phyloP scores from a whole-genome alignment of 2,329 filamentous ascomycete genomes.

The Fonsecaea pedrosoi region DNA sequence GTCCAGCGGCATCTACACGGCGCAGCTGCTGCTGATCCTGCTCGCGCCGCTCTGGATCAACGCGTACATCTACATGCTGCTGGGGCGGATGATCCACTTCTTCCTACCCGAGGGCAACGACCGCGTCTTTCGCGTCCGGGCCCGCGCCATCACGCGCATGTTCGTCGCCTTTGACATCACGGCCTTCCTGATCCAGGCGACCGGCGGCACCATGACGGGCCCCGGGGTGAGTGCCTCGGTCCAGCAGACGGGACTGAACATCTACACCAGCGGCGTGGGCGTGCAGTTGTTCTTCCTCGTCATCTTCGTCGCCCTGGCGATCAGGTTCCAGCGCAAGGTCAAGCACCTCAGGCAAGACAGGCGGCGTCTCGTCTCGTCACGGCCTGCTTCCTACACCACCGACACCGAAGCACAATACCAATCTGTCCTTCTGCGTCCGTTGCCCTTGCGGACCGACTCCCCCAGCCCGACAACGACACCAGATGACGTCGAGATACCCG shows the following conservation, averaged over 20 bases:
- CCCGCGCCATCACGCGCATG: conserved; percentile 46
- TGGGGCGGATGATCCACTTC: conserved; percentile 56
- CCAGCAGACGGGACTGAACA: conserved; percentile 51
- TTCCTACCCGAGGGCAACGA: conserved; percentile 42
- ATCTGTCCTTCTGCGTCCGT: neutral
- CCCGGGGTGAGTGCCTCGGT: conserved; percentile 40
- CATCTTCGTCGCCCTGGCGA: conserved; percentile 58
- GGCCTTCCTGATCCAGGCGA: conserved; percentile 55
- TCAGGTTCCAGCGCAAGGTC: conserved; percentile 55
- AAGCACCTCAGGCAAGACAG: conserved; percentile 1
- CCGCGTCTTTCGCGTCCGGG: conserved; percentile 49
- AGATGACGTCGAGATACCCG: neutral
- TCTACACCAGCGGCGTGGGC: conserved; percentile 51
- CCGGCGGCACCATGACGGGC: conserved; percentile 48
- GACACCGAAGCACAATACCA: conserved; percentile 3
- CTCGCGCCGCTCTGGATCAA: conserved; percentile 57
- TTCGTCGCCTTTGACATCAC: conserved; percentile 54
- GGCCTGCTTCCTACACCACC: neutral
- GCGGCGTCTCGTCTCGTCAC: neutral
- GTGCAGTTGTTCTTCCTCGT: conserved; percentile 63
- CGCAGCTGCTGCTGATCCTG: conserved; percentile 53
- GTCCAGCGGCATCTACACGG: conserved; percentile 38
- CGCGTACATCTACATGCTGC: conserved; percentile 56
- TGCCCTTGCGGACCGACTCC: neutral
- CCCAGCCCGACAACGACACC: neutral